Evolutionary conservation across 2,329 filamentous ascomycete genomes (phyloP).

Genomic region (Verticillium nonalfalfae): DNA sequence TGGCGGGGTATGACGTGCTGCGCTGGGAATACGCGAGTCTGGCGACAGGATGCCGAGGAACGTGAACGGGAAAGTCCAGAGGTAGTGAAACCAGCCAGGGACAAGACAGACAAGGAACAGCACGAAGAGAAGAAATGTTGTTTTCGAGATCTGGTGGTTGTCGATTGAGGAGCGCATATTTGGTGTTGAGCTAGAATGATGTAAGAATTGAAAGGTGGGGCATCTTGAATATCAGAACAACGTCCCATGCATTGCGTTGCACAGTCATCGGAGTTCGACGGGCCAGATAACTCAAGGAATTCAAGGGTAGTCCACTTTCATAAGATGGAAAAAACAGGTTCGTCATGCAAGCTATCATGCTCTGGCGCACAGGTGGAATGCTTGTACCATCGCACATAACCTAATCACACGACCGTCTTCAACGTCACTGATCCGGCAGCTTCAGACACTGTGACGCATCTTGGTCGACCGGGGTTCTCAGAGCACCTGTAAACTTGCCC

Average conservation of each 20-base stretch:
- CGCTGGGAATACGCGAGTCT: slow-evolving; percentile 15
- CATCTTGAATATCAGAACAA: background rate
- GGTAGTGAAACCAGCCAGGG: slow-evolving; percentile 43
- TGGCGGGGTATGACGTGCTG: slow-evolving; percentile 13
- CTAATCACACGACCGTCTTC: no score
- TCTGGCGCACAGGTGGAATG: no score
- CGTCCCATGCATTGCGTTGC: background rate
- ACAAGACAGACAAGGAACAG: slow-evolving; percentile 46
- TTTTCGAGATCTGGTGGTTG: slow-evolving; percentile 25
- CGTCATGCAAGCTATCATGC: no score
- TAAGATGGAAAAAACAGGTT: no score
- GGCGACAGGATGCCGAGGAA: slow-evolving; percentile 23
- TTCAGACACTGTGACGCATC: no score
- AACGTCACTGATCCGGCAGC: no score
- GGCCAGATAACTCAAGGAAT: background rate
- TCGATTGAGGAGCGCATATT: slow-evolving; percentile 30
- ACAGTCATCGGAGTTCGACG: background rate
- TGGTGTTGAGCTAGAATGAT: slow-evolving; percentile 16
- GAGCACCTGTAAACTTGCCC: no score
- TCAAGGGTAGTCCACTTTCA: no score
- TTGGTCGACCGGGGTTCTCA: no score
- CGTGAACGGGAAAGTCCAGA: slow-evolving; percentile 42
- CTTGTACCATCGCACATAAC: no score
- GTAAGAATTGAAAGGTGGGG: slow-evolving; percentile 6
- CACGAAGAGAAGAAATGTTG: slow-evolving; percentile 38